Conservation (phyloP, 208 protist genomes). For the Zelonia costaricensis region DNA sequence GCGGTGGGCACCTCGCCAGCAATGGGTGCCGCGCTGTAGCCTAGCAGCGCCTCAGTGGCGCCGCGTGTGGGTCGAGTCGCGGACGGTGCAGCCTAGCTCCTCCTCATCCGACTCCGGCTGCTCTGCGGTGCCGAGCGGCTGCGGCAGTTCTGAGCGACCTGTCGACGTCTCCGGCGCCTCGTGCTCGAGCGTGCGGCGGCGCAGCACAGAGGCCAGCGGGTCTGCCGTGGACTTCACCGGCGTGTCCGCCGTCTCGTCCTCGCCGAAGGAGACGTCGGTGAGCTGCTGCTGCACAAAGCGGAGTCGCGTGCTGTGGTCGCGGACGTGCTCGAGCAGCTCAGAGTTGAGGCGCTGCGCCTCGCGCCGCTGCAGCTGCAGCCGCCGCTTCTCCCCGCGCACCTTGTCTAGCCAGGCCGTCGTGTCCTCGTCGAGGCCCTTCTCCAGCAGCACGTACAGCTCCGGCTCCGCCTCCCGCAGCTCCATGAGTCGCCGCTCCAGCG, state of each 20-base stretch:
- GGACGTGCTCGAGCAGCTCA: slow-evolving; percentile 67
- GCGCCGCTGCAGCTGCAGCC: slow-evolving; percentile 50
- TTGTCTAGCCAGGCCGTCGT: slow-evolving; percentile 52
- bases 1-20: no score
- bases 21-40: no score
- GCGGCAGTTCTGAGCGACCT: neutral
- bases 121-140: neutral
- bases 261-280: slow-evolving; percentile 20
- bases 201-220: no score
- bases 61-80: neutral
- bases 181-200: no score
- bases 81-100: neutral
- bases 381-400: slow-evolving; percentile 48
- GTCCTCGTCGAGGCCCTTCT: slow-evolving; percentile 41
- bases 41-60: neutral
- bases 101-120: neutral
- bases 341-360: slow-evolving; percentile 52
- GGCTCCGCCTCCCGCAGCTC: slow-evolving; percentile 34
- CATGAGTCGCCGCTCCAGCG: slow-evolving; percentile 46
- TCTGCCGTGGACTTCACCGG: no score
- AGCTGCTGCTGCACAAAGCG: slow-evolving; percentile 55
- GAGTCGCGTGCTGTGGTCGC: slow-evolving; percentile 49
- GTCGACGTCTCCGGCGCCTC: no score
- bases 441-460: slow-evolving; percentile 62
- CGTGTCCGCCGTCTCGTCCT: no score